These are phyloP conservation scores for Sporobolomyces roseus DNA, from an alignment of 768 basidiomycete genomes.

Conservation along the genomic window DNA sequence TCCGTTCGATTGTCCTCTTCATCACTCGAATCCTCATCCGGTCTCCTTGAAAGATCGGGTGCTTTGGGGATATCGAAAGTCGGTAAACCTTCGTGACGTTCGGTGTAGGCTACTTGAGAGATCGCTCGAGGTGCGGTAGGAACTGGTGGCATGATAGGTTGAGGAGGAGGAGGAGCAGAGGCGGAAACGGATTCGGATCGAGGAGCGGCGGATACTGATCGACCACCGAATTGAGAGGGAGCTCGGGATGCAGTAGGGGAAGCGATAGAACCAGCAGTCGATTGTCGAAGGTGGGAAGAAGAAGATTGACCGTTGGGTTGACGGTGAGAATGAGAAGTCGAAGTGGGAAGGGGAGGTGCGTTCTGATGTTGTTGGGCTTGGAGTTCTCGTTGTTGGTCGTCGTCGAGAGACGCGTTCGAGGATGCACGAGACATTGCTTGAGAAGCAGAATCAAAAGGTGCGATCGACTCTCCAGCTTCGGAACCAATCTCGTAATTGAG, in stretches of 20 bases:
- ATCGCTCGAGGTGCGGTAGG: slow-evolving; percentile 30
- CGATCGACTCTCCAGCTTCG: slow-evolving; percentile 35
- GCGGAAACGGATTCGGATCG: background rate
- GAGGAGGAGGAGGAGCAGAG: background rate
- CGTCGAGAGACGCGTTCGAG: slow-evolving; percentile 22
- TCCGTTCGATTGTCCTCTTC: slow-evolving; percentile 15
- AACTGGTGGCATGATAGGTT: slow-evolving; percentile 30
- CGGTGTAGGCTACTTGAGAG: slow-evolving; percentile 17
- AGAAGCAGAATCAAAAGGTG: slow-evolving; percentile 37
- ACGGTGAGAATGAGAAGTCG: background rate
- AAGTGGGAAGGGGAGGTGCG: background rate
- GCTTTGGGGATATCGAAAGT: slow-evolving; percentile 38
- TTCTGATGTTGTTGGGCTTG: background rate
- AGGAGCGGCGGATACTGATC: background rate
- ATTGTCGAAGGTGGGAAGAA: slow-evolving; percentile 13
- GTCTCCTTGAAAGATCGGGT: slow-evolving; percentile 27
- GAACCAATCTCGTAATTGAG: slow-evolving; percentile 20
- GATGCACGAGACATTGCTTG: slow-evolving; percentile 40
- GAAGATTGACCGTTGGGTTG: background rate
- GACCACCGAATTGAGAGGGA: slow-evolving; percentile 1
- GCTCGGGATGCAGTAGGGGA: slow-evolving; percentile 5
- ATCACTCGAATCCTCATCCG: slow-evolving; percentile 6
- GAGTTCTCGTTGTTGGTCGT: slow-evolving; percentile 1
- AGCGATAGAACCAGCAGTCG: background rate
- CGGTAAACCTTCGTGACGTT: slow-evolving; percentile 20